Percentiles rank a stretch among this genome's conserved stretches.
phyloP scores from a whole-genome alignment of 345 rosid genomes.

The Cardamine chenopodiifolia region DNA sequence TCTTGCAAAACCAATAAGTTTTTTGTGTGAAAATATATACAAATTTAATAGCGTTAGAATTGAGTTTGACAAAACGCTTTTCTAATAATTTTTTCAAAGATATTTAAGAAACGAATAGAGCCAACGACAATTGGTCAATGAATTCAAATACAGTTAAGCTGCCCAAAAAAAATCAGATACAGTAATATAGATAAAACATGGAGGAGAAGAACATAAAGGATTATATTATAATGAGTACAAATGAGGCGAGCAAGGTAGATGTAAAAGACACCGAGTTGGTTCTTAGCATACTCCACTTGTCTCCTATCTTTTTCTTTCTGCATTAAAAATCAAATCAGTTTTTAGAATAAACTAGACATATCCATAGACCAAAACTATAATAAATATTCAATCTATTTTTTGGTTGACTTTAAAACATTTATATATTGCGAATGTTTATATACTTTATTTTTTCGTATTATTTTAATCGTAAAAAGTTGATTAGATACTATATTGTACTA shows the following conservation, averaged over 20 bases:
- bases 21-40: neutral
- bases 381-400: neutral
- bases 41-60: neutral
- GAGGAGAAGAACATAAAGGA: neutral
- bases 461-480: no score
- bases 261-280: constrained; percentile 29
- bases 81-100: neutral
- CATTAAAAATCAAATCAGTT: constrained; percentile 5
- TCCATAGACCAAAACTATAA: neutral
- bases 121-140: neutral
- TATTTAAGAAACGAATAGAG: neutral
- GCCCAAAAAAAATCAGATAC: neutral
- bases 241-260: constrained; percentile 18
- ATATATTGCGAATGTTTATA: no score
- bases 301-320: constrained; percentile 18
- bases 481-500: no score
- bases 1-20: no score
- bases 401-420: neutral
- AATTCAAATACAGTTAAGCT: neutral
- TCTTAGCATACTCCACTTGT: constrained; percentile 35
- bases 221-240: neutral
- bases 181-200: constrained; percentile 18
- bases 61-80: neutral
- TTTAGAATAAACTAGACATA: neutral
- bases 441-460: no score